phyloP scores from a whole-genome alignment of 2,329 filamentous ascomycete genomes.

The Calcarisporium arbuscula region DNA sequence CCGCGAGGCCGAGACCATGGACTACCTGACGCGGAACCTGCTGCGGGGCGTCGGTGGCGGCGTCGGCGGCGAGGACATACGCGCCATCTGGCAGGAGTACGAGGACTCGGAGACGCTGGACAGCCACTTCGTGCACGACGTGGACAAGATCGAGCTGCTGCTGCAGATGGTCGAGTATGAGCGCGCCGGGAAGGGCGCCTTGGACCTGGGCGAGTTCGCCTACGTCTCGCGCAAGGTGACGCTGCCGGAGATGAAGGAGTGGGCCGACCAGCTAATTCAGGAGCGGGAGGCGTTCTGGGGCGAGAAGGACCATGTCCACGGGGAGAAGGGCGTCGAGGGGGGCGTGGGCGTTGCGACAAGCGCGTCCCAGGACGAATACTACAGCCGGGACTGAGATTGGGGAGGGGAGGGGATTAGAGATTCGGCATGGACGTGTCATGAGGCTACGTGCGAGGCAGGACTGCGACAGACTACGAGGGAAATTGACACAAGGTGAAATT shows the following conservation, averaged over 20 bases:
- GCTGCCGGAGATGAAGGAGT: conserved; percentile 71
- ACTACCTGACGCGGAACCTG: conserved; percentile 71
- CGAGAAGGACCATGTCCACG: conserved; percentile 38
- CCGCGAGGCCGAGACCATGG: conserved; percentile 84
- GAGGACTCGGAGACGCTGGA: conserved; percentile 82
- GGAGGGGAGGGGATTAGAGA: too few relatives aligned
- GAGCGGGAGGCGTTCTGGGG: conserved; percentile 74
- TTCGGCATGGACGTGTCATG: too few relatives aligned
- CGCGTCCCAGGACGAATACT: conserved; percentile 45
- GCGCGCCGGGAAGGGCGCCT: conserved; percentile 53
- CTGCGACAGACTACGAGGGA: too few relatives aligned
- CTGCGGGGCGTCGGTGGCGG: conserved; percentile 73
- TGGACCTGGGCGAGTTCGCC: conserved; percentile 82
- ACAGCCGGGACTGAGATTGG: conserved; percentile 21
- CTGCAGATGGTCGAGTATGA: conserved; percentile 98
- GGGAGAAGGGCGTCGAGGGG: conserved; percentile 34
- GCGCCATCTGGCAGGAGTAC: conserved; percentile 88
- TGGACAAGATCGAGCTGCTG: conserved; percentile 94
- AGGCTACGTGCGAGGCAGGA: too few relatives aligned
- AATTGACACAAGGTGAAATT: too few relatives aligned
- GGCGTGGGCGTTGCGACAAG: conserved; percentile 29
- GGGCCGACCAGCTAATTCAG: conserved; percentile 68
- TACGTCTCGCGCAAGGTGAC: conserved; percentile 69
- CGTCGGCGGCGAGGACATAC: conserved; percentile 60
- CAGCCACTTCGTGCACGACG: conserved; percentile 85